Base-by-base conservation (phyloP, 331 rosid genomes). In the Malus hybrid region DNA sequence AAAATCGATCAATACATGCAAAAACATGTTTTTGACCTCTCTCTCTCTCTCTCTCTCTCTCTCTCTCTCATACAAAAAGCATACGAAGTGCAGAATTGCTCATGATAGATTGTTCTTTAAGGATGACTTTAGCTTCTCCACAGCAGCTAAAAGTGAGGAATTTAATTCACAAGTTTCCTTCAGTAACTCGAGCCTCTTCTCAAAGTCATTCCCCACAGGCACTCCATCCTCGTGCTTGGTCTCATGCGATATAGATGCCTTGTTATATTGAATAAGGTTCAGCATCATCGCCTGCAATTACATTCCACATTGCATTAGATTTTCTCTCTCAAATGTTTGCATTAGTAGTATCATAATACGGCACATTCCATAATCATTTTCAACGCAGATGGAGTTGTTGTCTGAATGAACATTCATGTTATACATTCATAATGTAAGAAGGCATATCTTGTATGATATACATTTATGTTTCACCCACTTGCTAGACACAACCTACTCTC, bases 151-250 rank as follows among this genome's bases (percentile, higher is more conserved):
- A 78, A 91, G 97, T 48, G 87, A 82, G 19, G 98, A 89, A 78
- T 86, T 89, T 83, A 83, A 87, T 78, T 89, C 92, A 77, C 97
- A 90, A 53, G 91, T 91, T 78, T 91, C 89, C 48, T 20, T 71
- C 76, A 90, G 79, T 72, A 89, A 74, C 64, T 75, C 53, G 1
- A 93, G 73, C 87, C 96, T 90, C 36, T 82, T 78, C 62, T 82
- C 95, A 29, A 89, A 60, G 75, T 46, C 67, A 78, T 79, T 81
- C 30, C 76, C 77, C 53, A 44, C 34, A 4, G 75, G 44, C 1
- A 79, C 52, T 62, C 50, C 80, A 70, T 78, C 79, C 74, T 76
- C 53, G 68, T 60, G 66, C 79, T 78, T 75, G 6, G 39, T 44
- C 18, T 29, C 48, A 28, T 53, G 79, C 6, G 76, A 56, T 46